phyloP scores from a whole-genome alignment of 805 yeast genomes.

The Candida cerambycidarum region DNA sequence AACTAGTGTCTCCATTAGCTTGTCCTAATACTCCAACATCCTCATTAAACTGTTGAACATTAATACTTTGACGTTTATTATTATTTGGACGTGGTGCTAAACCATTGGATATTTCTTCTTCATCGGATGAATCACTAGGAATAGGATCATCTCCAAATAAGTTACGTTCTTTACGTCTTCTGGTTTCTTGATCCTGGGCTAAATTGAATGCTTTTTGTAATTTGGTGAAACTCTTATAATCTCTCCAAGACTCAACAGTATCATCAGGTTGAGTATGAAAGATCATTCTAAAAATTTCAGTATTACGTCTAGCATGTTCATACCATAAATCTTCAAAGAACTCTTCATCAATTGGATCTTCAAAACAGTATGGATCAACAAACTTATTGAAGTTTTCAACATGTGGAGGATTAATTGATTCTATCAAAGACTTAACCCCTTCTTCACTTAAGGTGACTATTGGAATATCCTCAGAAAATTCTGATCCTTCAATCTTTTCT shows the following conservation, averaged over 20 bases:
- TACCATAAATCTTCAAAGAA: slow-evolving; percentile 88
- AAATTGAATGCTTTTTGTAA: slow-evolving; percentile 56
- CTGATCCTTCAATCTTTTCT: slow-evolving; percentile 10
- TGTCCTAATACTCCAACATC: slow-evolving; percentile 39
- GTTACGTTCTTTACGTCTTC: slow-evolving; percentile 22
- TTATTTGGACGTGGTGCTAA: too few species aligned
- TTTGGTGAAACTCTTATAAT: slow-evolving; percentile 70
- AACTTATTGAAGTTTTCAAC: slow-evolving; percentile 41
- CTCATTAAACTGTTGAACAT: slow-evolving; percentile 24
- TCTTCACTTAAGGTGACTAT: slow-evolving; percentile 44
- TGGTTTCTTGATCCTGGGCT: slow-evolving; percentile 38
- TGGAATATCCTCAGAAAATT: slow-evolving; percentile 30
- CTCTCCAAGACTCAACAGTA: slow-evolving; percentile 84
- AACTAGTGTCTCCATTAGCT: slow-evolving; percentile 14
- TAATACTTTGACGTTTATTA: slow-evolving; percentile 19
- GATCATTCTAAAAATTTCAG: slow-evolving; percentile 75
- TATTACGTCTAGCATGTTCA: slow-evolving; percentile 79
- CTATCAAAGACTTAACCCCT: slow-evolving; percentile 42
- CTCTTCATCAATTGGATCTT: slow-evolving; percentile 79
- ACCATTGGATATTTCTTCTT: slow-evolving; percentile 10
- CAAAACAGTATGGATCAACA: slow-evolving; percentile 85
- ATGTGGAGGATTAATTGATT: slow-evolving; percentile 38
- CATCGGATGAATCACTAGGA: slow-evolving; percentile 16
- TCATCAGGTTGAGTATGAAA: slow-evolving; percentile 97
- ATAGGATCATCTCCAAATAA: slow-evolving; percentile 16